Conservation (phyloP, 805 yeast genomes). For the Saccharomycopsis malanga region DNA sequence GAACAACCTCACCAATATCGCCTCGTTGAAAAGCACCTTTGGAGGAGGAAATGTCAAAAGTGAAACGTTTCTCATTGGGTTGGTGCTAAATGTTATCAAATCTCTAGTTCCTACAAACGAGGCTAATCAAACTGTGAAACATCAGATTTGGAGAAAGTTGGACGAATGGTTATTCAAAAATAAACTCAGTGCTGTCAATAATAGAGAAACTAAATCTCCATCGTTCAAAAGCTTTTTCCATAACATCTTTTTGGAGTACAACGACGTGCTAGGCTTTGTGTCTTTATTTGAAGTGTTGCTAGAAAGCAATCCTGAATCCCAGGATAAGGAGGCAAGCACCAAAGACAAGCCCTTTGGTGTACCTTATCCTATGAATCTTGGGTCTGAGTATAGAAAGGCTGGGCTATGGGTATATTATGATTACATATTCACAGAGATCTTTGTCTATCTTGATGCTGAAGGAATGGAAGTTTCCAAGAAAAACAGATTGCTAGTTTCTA, state of each 20-base stretch:
- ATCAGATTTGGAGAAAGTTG: slow-evolving; percentile 14
- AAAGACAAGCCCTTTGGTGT: too few species aligned
- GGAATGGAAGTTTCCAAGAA: slow-evolving; percentile 29
- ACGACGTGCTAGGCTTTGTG: slow-evolving; percentile 57
- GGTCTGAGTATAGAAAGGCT: slow-evolving; percentile 47
- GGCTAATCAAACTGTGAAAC: background rate
- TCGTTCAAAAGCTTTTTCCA: slow-evolving; percentile 18
- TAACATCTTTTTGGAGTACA: slow-evolving; percentile 38
- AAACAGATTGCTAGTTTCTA: slow-evolving; percentile 42
- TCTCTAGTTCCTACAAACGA: slow-evolving; percentile 9
- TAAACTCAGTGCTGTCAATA: slow-evolving; percentile 14
- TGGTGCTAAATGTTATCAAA: slow-evolving; percentile 13
- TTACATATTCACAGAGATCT: slow-evolving; percentile 58
- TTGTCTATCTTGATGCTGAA: slow-evolving; percentile 36
- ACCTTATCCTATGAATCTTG: slow-evolving; percentile 58
- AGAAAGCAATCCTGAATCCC: slow-evolving; percentile 6
- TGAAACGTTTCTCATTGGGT: slow-evolving; percentile 19
- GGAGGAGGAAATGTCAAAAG: slow-evolving; percentile 5
- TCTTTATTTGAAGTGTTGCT: slow-evolving; percentile 41
- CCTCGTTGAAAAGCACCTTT: slow-evolving; percentile 16
- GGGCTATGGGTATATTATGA: slow-evolving; percentile 82
- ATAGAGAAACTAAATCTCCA: slow-evolving; percentile 11
- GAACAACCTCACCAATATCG: slow-evolving; percentile 17
- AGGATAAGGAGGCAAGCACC: too few species aligned
- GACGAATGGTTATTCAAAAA: slow-evolving; percentile 21